A percentile compares a stretch with the other conserved stretches of the same genome.
phyloP scores from a whole-genome alignment of 2,329 filamentous ascomycete species.

The Arthrocladium fulminans region DNA sequence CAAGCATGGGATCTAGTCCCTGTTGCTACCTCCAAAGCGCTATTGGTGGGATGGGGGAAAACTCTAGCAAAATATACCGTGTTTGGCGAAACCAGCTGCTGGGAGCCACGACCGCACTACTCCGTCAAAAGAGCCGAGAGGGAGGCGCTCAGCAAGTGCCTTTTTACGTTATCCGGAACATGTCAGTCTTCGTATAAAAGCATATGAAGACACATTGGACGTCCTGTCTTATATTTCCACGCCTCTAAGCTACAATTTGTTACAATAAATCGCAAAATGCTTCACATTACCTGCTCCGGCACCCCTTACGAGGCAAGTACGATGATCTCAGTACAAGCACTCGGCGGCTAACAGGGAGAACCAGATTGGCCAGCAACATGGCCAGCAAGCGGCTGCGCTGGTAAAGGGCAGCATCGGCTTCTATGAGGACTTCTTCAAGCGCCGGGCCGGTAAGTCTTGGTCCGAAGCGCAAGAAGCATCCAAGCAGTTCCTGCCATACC shows the following conservation, averaged over 20 bases:
- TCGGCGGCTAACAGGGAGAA: background rate
- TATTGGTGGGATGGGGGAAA: background rate
- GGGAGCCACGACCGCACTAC: background rate
- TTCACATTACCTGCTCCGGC: constrained; percentile 23
- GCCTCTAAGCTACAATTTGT: too few relatives aligned
- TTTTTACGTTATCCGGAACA: background rate
- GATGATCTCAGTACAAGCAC: background rate
- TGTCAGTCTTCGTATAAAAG: too few relatives aligned
- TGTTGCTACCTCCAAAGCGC: too few relatives aligned
- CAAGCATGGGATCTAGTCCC: too few relatives aligned
- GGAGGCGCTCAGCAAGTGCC: too few relatives aligned
- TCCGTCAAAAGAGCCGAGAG: too few relatives aligned
- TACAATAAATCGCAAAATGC: constrained; percentile 21
- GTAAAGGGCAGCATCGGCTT: constrained; percentile 26
- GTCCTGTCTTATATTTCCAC: too few relatives aligned
- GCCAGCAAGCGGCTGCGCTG: constrained; percentile 22
- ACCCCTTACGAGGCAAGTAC: constrained; percentile 24
- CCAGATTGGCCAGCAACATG: constrained; percentile 27
- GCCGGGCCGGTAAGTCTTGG: constrained; percentile 36
- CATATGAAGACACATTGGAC: too few relatives aligned
- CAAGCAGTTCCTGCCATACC: constrained; percentile 33
- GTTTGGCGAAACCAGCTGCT: background rate
- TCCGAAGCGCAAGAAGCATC: constrained; percentile 39
- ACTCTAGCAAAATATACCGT: too few relatives aligned
- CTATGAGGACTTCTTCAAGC: constrained; percentile 23